Base-by-base conservation (phyloP, 306 rosid genomes). In the Alnus glutinosa region DNA sequence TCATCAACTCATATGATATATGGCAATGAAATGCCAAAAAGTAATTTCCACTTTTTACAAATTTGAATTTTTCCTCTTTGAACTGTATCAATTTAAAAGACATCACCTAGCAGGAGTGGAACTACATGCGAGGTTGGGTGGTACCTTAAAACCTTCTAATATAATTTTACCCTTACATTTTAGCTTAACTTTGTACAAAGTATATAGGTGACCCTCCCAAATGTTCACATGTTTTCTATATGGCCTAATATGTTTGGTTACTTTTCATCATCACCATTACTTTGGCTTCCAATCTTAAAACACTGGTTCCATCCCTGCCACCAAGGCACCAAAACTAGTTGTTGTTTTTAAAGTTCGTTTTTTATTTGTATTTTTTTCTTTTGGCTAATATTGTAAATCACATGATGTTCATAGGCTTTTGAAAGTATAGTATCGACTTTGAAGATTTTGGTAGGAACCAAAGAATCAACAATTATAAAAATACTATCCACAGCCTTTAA, bases 1-100 rank as follows among this genome's bases (percentile, higher is more conserved):
- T 55, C 32, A 16, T 2, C 62, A 7, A n/a, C 55, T 4, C 15
- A n/a, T 23, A n/a, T 2, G 32, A 42, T 5, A 46, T 4, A 16
- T 67, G 70, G 52, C 47, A 55, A 74, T 28, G 62, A 85, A 74
- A 75, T 19, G 18, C 39, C 71, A 63, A 54, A 54, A 55, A 46
- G 14, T 13, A 15, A 36, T 69, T 55, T 77, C 57, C 28, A 28
- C 28, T 48, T 78, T 51, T 8, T 36, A 64, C 7, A 62, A 78
- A 61, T 70, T 70, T 5, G 14, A 55, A 46, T 57, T 77, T 61
- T 81, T 51, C 54, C 64, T 12, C 63, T 62, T 30, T 62, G 66
- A 59, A 19, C 66, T 28, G 66, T 19, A 28, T 28, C 18, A 64
- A 37, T 37, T 36, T 15, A 5, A 15, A 64, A 36, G 16, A 64